These are phyloP conservation scores for Suhomyces wounanorum DNA, from an alignment of 1,139 yeast species.

Conservation along the genomic window DNA sequence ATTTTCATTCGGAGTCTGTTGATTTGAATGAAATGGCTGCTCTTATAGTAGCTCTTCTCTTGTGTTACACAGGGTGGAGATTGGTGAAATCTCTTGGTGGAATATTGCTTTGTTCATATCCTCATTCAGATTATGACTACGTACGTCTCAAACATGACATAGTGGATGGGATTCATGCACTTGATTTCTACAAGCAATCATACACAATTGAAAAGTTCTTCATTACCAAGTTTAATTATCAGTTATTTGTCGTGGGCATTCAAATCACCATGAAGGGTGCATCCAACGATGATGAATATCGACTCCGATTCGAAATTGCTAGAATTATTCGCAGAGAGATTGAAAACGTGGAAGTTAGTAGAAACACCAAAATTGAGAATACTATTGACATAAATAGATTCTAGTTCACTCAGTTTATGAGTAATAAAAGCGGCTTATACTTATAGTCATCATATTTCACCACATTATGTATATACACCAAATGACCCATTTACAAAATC, in stretches of 20 bases:
- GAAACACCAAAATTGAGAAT: conserved; percentile 49
- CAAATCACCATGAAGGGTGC: conserved; percentile 65
- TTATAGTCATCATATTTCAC: too few species aligned
- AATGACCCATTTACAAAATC: too few species aligned
- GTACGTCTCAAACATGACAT: conserved; percentile 37
- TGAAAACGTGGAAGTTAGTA: conserved; percentile 23
- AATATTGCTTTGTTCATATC: conserved; percentile 54
- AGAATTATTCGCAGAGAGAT: conserved; percentile 44
- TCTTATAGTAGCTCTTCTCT: conserved; percentile 48
- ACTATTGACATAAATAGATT: conserved; percentile 62
- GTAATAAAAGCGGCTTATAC: background rate
- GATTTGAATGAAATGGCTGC: conserved; percentile 55
- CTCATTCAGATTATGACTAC: conserved; percentile 46
- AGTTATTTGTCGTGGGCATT: conserved; percentile 57
- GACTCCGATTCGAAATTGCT: conserved; percentile 54
- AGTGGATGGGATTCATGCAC: conserved; percentile 37
- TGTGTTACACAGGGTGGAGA: conserved; percentile 57
- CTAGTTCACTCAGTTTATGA: conserved; percentile 10
- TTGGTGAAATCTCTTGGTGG: conserved; percentile 55
- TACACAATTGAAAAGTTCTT: conserved; percentile 53
- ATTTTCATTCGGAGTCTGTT: conserved; percentile 29
- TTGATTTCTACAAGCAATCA: conserved; percentile 52
- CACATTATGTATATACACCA: too few species aligned
- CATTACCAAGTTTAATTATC: conserved; percentile 63
- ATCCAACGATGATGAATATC: conserved; percentile 65